Conservation (phyloP, 192 early-diverging fungal genomes). For the Coemansia sp. region DNA sequence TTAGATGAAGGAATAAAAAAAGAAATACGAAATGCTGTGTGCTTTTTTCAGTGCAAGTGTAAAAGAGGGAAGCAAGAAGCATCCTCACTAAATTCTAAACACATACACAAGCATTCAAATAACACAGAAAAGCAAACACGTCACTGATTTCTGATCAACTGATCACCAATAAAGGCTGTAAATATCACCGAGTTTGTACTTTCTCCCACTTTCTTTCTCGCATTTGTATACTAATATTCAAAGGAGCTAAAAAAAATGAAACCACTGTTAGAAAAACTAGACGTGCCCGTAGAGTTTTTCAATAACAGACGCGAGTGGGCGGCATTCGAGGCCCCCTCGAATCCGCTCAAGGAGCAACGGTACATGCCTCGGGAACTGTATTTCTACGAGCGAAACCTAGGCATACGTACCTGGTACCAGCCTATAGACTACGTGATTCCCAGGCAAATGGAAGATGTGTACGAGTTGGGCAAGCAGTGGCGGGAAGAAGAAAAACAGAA, state of each 20-base stretch:
- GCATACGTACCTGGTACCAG: conserved; percentile 46
- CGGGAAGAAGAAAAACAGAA: conserved; percentile 7
- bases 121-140: neutral
- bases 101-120: neutral
- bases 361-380: conserved; percentile 36
- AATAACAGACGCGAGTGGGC: conserved; percentile 42
- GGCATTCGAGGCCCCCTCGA: conserved; percentile 26
- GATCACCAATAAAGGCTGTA: neutral
- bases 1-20: neutral
- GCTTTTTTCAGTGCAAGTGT: no score
- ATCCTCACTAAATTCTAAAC: neutral
- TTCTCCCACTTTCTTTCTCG: neutral
- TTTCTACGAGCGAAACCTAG: conserved; percentile 43
- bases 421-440: conserved; percentile 38
- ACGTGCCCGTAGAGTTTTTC: neutral
- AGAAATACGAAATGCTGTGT: neutral
- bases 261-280: conserved; percentile 7
- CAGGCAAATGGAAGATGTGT: neutral
- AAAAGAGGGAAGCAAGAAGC: no score
- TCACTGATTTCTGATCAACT: neutral
- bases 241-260: neutral
- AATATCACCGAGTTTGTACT: no score
- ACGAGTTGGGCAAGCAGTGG: conserved; percentile 22
- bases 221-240: neutral
- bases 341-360: neutral